Base-by-base conservation (phyloP, 2,329 filamentous ascomycete genomes). In the Macrophomina tecta region DNA sequence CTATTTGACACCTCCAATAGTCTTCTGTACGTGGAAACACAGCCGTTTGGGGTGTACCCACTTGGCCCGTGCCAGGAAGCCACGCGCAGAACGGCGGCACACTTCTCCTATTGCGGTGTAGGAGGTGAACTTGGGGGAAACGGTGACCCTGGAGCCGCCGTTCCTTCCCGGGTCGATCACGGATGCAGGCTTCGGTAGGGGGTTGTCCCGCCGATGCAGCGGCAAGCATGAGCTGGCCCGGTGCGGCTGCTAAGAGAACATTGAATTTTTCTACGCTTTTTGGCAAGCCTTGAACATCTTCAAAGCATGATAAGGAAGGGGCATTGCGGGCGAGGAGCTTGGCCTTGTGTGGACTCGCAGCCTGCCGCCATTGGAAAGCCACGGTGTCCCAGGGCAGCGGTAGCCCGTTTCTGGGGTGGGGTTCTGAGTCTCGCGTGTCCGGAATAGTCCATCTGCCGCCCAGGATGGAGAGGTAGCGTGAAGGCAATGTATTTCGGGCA, bases 1-100 rank as follows among this genome's bases (percentile, higher is more conserved):
- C 48, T 49, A 62, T 62, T 62, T 49, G 58, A 49, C 45, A 62
- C 58, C 58, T 23, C 56, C 58, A 62, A 62, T 62, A 62, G 58
- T 62, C 45, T 48, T 45, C 42, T 62, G 45, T 62, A 32, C 58
- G 18, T 49, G 58, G 58, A 42, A 49, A 62, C 58, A 62, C 58
- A 62, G 32, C 45, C 58, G 58, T 49, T 62, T 30, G 58, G 42
- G 40, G 58, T 28, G 58, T 49, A 42, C 34, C 45, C 58, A 49
- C 28, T 7, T 49, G 58, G 58, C n/a, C 45, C 49, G 58, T 62
- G 45, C 58, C 45, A 42, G 58, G n/a, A 38, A 62, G 58, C 45
- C 58, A 62, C 32, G 38, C 58, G 46, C 45, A 62, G 40, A 45
- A 62, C 45, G 32, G 38, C 32, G n/a, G 32, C 42, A 49, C 30